Conservation (phyloP, 1,284 basidiomycete genomes). For the Ceratobasidium sp. region DNA sequence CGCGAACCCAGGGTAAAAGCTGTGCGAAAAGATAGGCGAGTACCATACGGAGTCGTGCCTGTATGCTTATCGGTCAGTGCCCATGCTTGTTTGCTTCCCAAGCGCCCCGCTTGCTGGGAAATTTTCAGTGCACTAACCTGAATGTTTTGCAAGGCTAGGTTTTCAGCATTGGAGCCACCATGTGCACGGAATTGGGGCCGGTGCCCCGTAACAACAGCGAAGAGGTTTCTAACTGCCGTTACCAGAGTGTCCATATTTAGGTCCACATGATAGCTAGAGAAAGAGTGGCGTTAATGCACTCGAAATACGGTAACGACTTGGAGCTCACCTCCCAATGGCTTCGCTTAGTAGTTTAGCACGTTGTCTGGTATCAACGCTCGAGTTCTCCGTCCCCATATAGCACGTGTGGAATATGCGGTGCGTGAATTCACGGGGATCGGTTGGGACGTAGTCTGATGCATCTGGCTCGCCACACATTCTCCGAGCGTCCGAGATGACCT, state of each 20-base stretch:
- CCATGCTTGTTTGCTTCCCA: slow-evolving; percentile 23
- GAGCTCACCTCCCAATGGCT: slow-evolving; percentile 85
- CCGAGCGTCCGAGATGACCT: slow-evolving; percentile 92
- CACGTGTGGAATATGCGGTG: slow-evolving; percentile 95
- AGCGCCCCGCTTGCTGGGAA: slow-evolving; percentile 30
- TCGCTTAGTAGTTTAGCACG: slow-evolving; percentile 89
- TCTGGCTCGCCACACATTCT: slow-evolving; percentile 88
- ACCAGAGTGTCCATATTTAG: slow-evolving; percentile 97
- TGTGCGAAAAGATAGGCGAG: slow-evolving; percentile 98
- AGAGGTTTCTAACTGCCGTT: slow-evolving; percentile 85
- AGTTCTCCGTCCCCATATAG: slow-evolving; percentile 99
- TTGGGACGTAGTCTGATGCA: slow-evolving; percentile 84
- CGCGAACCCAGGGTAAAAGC: slow-evolving; percentile 92
- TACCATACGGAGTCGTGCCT: slow-evolving; percentile 95
- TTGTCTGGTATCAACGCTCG: slow-evolving; percentile 85
- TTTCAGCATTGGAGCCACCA: slow-evolving; percentile 90
- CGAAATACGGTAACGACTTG: slow-evolving; percentile 2
- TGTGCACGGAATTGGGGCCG: slow-evolving; percentile 90
- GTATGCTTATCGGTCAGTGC: neutral
- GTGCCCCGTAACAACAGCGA: slow-evolving; percentile 84
- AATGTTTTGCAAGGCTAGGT: slow-evolving; percentile 97
- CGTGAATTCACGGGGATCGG: slow-evolving; percentile 88
- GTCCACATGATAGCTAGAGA: slow-evolving; percentile 87
- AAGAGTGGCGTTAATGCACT: neutral
- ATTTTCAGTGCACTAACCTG: slow-evolving; percentile 67